A percentile compares a stretch with the other conserved stretches of the same genome.
phyloP scores from a whole-genome alignment of 768 basidiomycete species.

The Suillus luteus region DNA sequence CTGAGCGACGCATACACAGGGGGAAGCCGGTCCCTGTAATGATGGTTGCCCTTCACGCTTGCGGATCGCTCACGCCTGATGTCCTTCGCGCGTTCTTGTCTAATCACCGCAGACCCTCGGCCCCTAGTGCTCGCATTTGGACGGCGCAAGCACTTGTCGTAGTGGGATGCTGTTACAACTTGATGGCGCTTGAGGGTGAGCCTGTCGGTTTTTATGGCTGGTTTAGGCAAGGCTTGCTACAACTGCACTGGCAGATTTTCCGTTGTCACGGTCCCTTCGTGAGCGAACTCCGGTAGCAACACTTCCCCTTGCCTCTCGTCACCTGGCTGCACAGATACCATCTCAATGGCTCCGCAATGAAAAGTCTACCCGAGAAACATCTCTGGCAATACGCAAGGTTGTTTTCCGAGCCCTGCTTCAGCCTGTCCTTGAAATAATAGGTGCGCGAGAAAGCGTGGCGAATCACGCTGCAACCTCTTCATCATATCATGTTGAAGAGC shows the following conservation, averaged over 20 bases:
- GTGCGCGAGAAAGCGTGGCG: slow-evolving; percentile 5
- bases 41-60: slow-evolving; percentile 73
- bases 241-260: slow-evolving; percentile 48
- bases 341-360: slow-evolving; percentile 54
- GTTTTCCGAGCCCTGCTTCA: slow-evolving; percentile 70
- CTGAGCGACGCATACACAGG: neutral
- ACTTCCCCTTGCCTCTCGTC: slow-evolving; percentile 47
- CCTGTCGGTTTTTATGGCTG: neutral
- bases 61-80: slow-evolving; percentile 72
- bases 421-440: slow-evolving; percentile 23
- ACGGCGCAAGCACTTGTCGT: slow-evolving; percentile 52
- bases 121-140: slow-evolving; percentile 39
- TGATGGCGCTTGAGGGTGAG: slow-evolving; percentile 54
- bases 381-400: slow-evolving; percentile 65
- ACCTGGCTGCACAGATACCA: slow-evolving; percentile 75
- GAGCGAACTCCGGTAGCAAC: slow-evolving; percentile 20
- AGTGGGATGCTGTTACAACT: slow-evolving; percentile 82
- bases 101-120: slow-evolving; percentile 21
- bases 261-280: slow-evolving; percentile 42
- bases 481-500: slow-evolving; percentile 5
- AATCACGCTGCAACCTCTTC: neutral
- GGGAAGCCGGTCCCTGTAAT: slow-evolving; percentile 45
- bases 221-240: slow-evolving; percentile 11
- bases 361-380: slow-evolving; percentile 35
- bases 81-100: slow-evolving; percentile 56